Conservation (phyloP, 2,329 filamentous ascomycete species). For the Fusarium goolgardi region DNA sequence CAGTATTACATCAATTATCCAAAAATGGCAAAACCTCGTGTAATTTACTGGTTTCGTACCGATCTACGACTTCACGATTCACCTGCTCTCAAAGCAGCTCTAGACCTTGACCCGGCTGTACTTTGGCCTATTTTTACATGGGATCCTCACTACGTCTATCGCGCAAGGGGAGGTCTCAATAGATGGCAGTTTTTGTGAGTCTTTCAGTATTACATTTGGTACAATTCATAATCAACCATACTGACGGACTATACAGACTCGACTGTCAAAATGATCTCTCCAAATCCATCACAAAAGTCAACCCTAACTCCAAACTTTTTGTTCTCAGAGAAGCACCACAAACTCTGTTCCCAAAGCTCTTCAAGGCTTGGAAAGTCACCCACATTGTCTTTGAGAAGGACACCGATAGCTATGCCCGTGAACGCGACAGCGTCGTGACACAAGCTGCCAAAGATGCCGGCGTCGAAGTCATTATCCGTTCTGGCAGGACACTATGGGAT, state of each 20-base stretch:
- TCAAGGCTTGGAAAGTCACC: constrained; percentile 78
- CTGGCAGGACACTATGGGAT: constrained; percentile 79
- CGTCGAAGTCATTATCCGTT: constrained; percentile 72
- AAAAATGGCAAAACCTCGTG: constrained; percentile 55
- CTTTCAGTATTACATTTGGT: rapidly evolving
- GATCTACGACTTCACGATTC: constrained; percentile 83
- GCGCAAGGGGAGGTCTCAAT: constrained; percentile 75
- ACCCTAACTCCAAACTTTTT: constrained; percentile 76
- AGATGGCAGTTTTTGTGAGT: constrained; percentile 77
- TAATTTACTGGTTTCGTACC: constrained; percentile 84
- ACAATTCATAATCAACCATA: neutral
- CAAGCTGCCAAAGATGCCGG: constrained; percentile 72
- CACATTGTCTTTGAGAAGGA: constrained; percentile 85
- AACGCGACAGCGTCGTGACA: constrained; percentile 70
- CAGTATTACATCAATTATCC: neutral
- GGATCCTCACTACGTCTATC: constrained; percentile 84
- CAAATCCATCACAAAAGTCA: constrained; percentile 73
- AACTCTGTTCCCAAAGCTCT: constrained; percentile 76
- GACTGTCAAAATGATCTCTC: constrained; percentile 81
- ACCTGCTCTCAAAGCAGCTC: constrained; percentile 76
- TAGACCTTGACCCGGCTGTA: constrained; percentile 74
- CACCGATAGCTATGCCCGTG: constrained; percentile 76
- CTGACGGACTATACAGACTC: constrained; percentile 57
- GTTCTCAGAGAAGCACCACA: constrained; percentile 78
- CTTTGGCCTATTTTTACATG: constrained; percentile 83